Evolutionary conservation across 2,329 filamentous ascomycete species (phyloP).

Genomic region (Colletotrichum aenigma): DNA sequence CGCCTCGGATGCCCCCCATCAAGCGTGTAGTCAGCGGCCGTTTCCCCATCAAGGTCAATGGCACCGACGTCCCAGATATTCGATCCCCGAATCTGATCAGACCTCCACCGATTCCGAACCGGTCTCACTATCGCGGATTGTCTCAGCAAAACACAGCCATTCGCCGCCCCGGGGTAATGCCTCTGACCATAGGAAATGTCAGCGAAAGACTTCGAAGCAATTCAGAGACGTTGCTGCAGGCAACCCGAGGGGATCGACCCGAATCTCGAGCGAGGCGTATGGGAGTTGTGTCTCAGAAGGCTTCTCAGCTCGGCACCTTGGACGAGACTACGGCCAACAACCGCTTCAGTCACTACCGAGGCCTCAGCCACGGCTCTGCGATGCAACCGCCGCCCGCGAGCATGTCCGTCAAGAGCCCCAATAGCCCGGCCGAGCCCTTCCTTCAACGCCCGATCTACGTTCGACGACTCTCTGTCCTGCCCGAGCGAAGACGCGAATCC

Average conservation of each 20-base stretch:
- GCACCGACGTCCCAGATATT: conserved; percentile 69
- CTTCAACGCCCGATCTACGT: conserved; percentile 67
- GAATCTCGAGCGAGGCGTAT: conserved; percentile 65
- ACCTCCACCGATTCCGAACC: conserved; percentile 77
- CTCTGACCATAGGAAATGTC: conserved; percentile 68
- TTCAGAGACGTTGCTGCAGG: conserved; percentile 63
- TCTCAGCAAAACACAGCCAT: conserved; percentile 70
- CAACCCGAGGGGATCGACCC: conserved; percentile 50
- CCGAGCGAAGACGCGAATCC: conserved; percentile 67
- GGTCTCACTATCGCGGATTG: conserved; percentile 79
- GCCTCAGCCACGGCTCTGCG: conserved; percentile 71
- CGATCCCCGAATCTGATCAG: conserved; percentile 71
- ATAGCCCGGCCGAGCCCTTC: conserved; percentile 62
- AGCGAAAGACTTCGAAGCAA: conserved; percentile 73
- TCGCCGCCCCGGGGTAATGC: conserved; percentile 76
- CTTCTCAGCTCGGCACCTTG: conserved; percentile 64
- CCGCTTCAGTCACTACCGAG: conserved; percentile 69
- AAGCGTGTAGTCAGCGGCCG: conserved; percentile 68
- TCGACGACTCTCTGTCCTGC: conserved; percentile 65
- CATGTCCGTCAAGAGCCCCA: conserved; percentile 54
- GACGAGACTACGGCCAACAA: conserved; percentile 68
- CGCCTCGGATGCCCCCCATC: conserved; percentile 69
- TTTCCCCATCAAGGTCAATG: conserved; percentile 75
- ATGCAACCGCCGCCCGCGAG: conserved; percentile 58
- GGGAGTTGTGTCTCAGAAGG: conserved; percentile 65